Evolutionary conservation across 768 basidiomycete genomes (phyloP), one percentile per base, ranked within the genome.

Genomic region (Kwoniella pini): DNA sequence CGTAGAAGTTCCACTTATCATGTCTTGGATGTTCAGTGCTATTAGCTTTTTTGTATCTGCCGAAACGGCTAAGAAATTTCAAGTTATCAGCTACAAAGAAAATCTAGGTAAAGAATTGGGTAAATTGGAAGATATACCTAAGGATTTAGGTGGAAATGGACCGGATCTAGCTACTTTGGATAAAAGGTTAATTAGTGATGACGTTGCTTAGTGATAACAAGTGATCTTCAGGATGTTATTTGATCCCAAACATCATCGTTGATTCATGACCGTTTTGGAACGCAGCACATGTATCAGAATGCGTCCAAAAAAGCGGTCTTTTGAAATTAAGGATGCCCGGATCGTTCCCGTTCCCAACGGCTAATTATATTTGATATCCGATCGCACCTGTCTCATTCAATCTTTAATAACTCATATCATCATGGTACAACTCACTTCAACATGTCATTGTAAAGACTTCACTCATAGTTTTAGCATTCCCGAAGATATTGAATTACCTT

Each of bases 11-110:
- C 63, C 57, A 0, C 40, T 39, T n/a, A 31, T 46, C 56, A 45
- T 60, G 55, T 50, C 54, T 1, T 62, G 60, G 60, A 38, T 66
- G 46, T 62, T 62, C 42, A 33, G 26, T 10, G 60, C 55, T 6
- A 49, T 57, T 11, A 48, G 44, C 10, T 30, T 67, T 30, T 26
- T 67, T 40, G 30, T 67, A 24, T 55, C 46, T 15, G 54, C 43
- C n/a, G 65, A 67, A 31, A 67, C 65, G 33, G 30, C 53, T n/a
- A 62, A 50, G 53, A 67, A 67, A 50, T 67, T 60, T 27, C 50
- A 42, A 40, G 60, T 59, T 4, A 36, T 62, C 2, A 26, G 59
- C 31, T 59, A 59, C 42, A 53, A 49, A 12, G 43, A 46, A 40
- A 46, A 46, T 12, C 27, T 63, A 33, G 62, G 24, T 15, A 57